Percentiles rank a stretch among this genome's conserved stretches.
phyloP scores from a whole-genome alignment of 2,329 filamentous ascomycete genomes.

The Orbilia oligospora region DNA sequence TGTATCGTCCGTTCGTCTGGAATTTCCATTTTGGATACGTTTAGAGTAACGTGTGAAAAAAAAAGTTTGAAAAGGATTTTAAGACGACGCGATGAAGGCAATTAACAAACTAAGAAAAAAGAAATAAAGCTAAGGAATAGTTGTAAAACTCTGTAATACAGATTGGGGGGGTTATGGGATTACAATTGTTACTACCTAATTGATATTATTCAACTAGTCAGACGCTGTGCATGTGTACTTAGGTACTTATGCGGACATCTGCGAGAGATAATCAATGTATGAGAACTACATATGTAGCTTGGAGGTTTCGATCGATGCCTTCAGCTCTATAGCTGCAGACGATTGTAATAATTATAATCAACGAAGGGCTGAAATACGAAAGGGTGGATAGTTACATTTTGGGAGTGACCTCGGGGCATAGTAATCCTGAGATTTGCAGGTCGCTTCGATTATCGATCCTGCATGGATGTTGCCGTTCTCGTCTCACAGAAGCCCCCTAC shows the following conservation, averaged over 20 bases:
- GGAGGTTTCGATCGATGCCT: background rate
- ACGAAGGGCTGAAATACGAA: background rate
- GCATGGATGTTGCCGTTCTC: slow-evolving; percentile 25
- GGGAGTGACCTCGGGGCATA: slow-evolving; percentile 21
- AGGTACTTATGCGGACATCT: background rate
- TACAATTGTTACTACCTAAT: slow-evolving; percentile 25
- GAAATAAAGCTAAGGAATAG: background rate
- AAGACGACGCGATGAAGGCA: slow-evolving; percentile 4
- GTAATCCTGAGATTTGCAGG: slow-evolving; percentile 29
- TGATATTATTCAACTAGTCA: slow-evolving; percentile 10
- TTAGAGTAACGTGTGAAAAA: slow-evolving; percentile 41
- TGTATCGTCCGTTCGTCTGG: slow-evolving; percentile 20
- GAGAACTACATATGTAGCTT: too few species aligned
- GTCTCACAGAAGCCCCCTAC: slow-evolving; percentile 11
- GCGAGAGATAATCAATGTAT: background rate
- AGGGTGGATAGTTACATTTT: background rate
- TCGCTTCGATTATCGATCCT: slow-evolving; percentile 45
- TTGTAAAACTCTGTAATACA: slow-evolving; percentile 11
- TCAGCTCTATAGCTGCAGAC: slow-evolving; percentile 16
- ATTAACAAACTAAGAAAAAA: background rate
- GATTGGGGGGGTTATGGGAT: slow-evolving; percentile 14
- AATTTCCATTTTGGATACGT: slow-evolving; percentile 37
- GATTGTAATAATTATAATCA: background rate
- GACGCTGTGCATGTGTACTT: slow-evolving; percentile 32
- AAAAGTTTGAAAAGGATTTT: slow-evolving; percentile 5